Percentiles rank a stretch among this genome's conserved stretches.
These are phyloP conservation scores for Pelargonium exstipulatum DNA, from an alignment of 441 rosid species.

Conservation along the genomic window DNA sequence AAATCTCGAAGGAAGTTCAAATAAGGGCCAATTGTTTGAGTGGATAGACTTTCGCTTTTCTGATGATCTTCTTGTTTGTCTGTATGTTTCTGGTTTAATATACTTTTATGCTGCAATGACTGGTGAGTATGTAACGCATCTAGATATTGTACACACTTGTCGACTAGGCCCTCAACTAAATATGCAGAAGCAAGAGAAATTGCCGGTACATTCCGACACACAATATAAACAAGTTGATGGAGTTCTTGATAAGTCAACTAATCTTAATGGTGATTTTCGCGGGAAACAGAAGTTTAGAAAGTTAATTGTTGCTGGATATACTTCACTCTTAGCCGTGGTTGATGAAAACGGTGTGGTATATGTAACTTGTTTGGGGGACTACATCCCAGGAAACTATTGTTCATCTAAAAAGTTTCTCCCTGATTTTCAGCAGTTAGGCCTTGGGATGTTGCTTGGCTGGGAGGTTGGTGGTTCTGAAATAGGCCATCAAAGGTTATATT, in stretches of 20 bases:
- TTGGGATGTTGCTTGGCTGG: constrained; percentile 70
- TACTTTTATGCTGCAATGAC: constrained; percentile 56
- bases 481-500: constrained; percentile 42
- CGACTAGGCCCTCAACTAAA: constrained; percentile 35
- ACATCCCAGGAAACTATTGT: constrained; percentile 40
- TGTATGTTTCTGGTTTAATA: constrained; percentile 58
- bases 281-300: constrained; percentile 60
- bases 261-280: constrained; percentile 23
- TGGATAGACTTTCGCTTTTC: constrained; percentile 87
- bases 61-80: constrained; percentile 80
- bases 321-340: constrained; percentile 72
- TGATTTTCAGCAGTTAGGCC: constrained; percentile 46
- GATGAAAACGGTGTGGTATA: constrained; percentile 68
- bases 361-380: constrained; percentile 46
- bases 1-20: constrained; percentile 44
- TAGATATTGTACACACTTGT: constrained; percentile 52
- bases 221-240: constrained; percentile 29
- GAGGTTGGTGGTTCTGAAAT: constrained; percentile 63
- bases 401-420: constrained; percentile 41
- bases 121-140: constrained; percentile 56
- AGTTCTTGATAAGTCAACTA: constrained; percentile 29
- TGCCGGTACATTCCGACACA: constrained; percentile 28
- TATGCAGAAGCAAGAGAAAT: constrained; percentile 30
- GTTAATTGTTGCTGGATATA: constrained; percentile 61
- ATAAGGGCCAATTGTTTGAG: constrained; percentile 33